A percentile compares a stretch with the other conserved stretches of the same genome.
Evolutionary conservation across 1,139 yeast genomes (phyloP).

Genomic region (Blastobotrys malaysiensis): DNA sequence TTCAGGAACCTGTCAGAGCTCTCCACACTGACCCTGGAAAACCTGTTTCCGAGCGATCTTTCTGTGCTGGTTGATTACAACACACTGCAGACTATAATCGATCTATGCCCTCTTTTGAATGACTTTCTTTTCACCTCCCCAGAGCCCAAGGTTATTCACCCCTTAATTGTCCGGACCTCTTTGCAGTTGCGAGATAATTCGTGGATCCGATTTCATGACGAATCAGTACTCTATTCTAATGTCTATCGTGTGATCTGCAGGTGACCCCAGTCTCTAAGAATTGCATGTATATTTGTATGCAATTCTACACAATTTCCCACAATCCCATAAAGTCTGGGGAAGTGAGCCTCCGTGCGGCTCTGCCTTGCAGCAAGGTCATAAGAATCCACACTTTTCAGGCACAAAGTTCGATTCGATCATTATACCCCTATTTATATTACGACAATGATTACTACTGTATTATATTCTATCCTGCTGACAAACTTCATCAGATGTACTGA

Average conservation of each 20-base stretch:
- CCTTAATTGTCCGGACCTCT: not conserved
- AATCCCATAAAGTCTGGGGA: too few relatives aligned
- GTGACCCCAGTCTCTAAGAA: too few relatives aligned
- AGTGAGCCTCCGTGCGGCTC: too few relatives aligned
- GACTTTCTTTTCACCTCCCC: constrained; percentile 4
- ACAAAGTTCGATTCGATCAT: too few relatives aligned
- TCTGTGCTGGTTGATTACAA: not conserved
- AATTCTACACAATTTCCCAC: too few relatives aligned
- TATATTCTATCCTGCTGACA: too few relatives aligned
- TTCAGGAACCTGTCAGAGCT: constrained; percentile 2
- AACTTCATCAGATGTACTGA: too few relatives aligned
- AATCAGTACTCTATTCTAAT: not conserved
- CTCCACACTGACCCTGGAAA: constrained; percentile 3
- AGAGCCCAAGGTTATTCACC: not conserved
- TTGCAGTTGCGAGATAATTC: not conserved
- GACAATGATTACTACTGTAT: too few relatives aligned
- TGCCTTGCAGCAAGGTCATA: too few relatives aligned
- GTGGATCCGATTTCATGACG: not conserved
- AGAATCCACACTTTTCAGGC: too few relatives aligned
- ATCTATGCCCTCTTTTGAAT: constrained; percentile 3
- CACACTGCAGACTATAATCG: not conserved
- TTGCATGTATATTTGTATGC: too few relatives aligned
- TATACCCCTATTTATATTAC: too few relatives aligned
- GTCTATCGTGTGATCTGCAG: not conserved
- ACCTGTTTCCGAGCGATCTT: constrained; percentile 3